Evolutionary conservation across 1,284 basidiomycete genomes (phyloP), one percentile per base, ranked within the genome.

Genomic region (Filobasidium uniguttulatum): DNA sequence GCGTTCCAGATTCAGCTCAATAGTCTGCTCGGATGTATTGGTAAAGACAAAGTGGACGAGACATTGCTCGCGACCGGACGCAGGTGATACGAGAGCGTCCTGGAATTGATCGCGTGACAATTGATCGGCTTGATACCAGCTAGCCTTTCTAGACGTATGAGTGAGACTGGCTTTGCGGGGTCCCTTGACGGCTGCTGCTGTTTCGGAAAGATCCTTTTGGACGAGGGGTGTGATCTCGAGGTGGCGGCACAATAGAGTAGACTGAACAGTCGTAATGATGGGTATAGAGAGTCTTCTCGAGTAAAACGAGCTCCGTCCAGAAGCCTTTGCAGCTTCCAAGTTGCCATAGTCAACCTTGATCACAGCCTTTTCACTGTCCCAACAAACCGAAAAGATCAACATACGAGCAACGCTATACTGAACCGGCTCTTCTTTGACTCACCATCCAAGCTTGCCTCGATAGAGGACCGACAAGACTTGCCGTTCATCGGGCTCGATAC

Each of bases 401-500:
- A 2, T 14, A 5, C 26, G 12, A 17, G 22, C n/a, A n/a, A n/a
- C n/a, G n/a, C n/a, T n/a, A n/a, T n/a, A n/a, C n/a, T n/a, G n/a
- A n/a, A n/a, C n/a, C n/a, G n/a, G n/a, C n/a, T n/a, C n/a, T n/a
- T n/a, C n/a, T 28, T 14, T 28, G 26, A 73, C 80, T 61, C 57
- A 90, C 88, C 91, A 96, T 56, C 82, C 87, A 38, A 83, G 77
- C 70, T 94, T 96, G 36, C 89, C 93, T 25, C 81, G 77, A 60
- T 89, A 91, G 14, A 71, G 74, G 3, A 98, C 72, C 4, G 74
- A 75, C 22, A 94, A 57, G 0, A 78, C 78, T 5, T 76, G 62
- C 57, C 83, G 83, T 49, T 81, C 78, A 1, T 83, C 83, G 1
- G 89, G 81, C 14, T 70, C 66, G 33, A 91, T 80, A n/a, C 66